Percentiles rank a stretch among this genome's conserved stretches.
These are phyloP conservation scores for Pachysolen tannophilus DNA, from an alignment of 805 yeast genomes.

Conservation along the genomic window DNA sequence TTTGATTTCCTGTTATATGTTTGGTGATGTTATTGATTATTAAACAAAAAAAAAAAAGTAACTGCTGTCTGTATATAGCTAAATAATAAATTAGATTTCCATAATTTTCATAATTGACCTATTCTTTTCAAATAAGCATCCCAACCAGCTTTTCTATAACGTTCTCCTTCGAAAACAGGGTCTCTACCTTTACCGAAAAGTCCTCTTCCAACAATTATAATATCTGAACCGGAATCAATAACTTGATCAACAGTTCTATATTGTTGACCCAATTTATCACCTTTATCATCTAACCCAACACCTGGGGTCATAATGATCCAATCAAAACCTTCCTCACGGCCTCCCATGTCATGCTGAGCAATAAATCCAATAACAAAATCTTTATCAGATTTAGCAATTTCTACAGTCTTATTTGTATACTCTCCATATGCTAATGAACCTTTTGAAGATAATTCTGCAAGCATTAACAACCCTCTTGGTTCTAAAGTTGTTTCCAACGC, in stretches of 20 bases:
- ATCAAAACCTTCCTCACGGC: conserved; percentile 77
- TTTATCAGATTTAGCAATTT: conserved; percentile 74
- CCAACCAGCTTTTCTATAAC: conserved; percentile 96
- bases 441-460: conserved; percentile 90
- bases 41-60: too few relatives aligned
- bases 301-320: conserved; percentile 99
- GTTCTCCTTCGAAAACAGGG: conserved; percentile 75
- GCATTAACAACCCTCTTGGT: conserved; percentile 86
- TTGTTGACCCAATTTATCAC: conserved; percentile 94
- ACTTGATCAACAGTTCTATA: conserved; percentile 89
- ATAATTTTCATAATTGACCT: conserved; percentile 10
- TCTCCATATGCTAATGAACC: conserved; percentile 93
- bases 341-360: conserved; percentile 87
- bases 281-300: conserved; percentile 94
- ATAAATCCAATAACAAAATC: conserved; percentile 95
- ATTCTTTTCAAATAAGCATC: conserved; percentile 58
- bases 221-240: conserved; percentile 78
- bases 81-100: too few relatives aligned
- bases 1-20: too few relatives aligned
- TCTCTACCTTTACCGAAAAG: conserved; percentile 91
- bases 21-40: too few relatives aligned
- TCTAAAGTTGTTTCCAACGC: conserved; percentile 61
- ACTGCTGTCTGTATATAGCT: too few relatives aligned
- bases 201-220: conserved; percentile 98
- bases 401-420: conserved; percentile 81